These are phyloP conservation scores for Phytophthora colocasiae DNA, from an alignment of 352 stramenopile genomes.

Conservation along the genomic window DNA sequence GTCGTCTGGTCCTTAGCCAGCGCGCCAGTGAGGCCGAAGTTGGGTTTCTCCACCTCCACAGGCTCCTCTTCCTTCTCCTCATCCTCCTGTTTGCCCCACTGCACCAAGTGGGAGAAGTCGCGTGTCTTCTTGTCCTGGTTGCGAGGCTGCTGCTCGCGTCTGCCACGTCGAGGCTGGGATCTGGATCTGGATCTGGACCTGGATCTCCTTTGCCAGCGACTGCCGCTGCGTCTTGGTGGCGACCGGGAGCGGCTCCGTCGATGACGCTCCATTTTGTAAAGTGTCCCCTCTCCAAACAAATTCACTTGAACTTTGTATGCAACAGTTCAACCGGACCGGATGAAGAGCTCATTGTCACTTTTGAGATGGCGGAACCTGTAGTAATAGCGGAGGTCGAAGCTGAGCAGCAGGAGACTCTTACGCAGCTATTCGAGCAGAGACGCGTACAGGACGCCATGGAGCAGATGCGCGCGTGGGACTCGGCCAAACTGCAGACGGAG, in stretches of 20 bases:
- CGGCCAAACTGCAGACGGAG: constrained; percentile 35
- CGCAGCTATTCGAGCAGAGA: constrained; percentile 41
- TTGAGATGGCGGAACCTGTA: constrained; percentile 13
- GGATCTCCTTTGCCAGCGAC: constrained; percentile 24
- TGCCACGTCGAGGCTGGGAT: constrained; percentile 11
- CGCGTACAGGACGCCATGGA: constrained; percentile 37
- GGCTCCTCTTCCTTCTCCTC: constrained; percentile 59
- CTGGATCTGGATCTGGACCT: constrained; percentile 25
- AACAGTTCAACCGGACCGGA: not conserved
- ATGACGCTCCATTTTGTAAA: constrained; percentile 21
- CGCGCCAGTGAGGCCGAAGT: constrained; percentile 98
- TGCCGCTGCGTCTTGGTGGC: constrained; percentile 21
- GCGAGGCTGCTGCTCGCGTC: constrained; percentile 7
- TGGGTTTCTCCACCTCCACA: constrained; percentile 93
- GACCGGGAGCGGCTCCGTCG: constrained; percentile 20
- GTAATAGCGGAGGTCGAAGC: not conserved
- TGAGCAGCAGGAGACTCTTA: constrained; percentile 25
- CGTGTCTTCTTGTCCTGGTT: constrained; percentile 56
- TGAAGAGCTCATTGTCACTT: constrained; percentile 5
- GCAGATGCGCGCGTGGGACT: constrained; percentile 48
- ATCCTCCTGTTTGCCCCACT: constrained; percentile 82
- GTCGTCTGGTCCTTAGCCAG: constrained; percentile 95
- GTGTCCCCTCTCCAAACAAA: constrained; percentile 18
- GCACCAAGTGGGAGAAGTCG: constrained; percentile 62
- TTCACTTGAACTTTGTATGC: constrained; percentile 30